phyloP scores from a whole-genome alignment of 2,329 filamentous ascomycete species.

The Scopulariopsis brevicaulis region DNA sequence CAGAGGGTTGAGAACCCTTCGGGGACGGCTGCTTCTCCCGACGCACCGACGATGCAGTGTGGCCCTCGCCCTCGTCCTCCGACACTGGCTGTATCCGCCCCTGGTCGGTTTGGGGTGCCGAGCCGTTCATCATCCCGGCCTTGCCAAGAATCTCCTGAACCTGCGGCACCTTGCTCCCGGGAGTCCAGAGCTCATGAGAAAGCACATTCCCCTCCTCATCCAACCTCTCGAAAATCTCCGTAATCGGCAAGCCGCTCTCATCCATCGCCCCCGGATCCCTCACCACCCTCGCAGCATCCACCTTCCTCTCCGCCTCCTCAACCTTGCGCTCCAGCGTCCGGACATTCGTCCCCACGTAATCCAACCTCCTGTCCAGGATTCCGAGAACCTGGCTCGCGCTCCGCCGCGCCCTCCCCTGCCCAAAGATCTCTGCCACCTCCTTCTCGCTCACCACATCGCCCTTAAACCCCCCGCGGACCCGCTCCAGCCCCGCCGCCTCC shows the following conservation, averaged over 20 bases:
- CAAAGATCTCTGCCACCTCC: slow-evolving; percentile 37
- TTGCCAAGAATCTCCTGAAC: slow-evolving; percentile 65
- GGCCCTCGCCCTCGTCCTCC: not conserved
- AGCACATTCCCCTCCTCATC: slow-evolving; percentile 85
- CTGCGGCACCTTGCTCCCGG: slow-evolving; percentile 55
- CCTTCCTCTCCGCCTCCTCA: slow-evolving; percentile 54
- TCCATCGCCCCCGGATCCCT: slow-evolving; percentile 25
- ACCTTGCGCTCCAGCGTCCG: slow-evolving; percentile 63
- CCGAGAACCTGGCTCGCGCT: slow-evolving; percentile 42
- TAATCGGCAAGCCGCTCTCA: slow-evolving; percentile 60
- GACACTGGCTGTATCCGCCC: not conserved
- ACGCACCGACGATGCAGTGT: too few species aligned
- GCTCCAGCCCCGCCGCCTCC: slow-evolving; percentile 33
- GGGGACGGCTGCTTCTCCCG: not conserved
- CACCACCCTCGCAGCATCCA: slow-evolving; percentile 7
- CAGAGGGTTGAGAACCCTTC: slow-evolving; percentile 3
- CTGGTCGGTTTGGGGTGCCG: not conserved
- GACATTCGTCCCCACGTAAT: slow-evolving; percentile 82
- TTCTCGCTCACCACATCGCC: slow-evolving; percentile 51
- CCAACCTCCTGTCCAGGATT: slow-evolving; percentile 58
- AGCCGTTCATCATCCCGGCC: slow-evolving; percentile 43
- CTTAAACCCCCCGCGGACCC: slow-evolving; percentile 46
- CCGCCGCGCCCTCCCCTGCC: slow-evolving; percentile 12
- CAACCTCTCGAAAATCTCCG: slow-evolving; percentile 84
- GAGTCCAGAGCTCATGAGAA: slow-evolving; percentile 52